Conservation (phyloP, 1,139 yeast species). For the Candida albicans region DNA sequence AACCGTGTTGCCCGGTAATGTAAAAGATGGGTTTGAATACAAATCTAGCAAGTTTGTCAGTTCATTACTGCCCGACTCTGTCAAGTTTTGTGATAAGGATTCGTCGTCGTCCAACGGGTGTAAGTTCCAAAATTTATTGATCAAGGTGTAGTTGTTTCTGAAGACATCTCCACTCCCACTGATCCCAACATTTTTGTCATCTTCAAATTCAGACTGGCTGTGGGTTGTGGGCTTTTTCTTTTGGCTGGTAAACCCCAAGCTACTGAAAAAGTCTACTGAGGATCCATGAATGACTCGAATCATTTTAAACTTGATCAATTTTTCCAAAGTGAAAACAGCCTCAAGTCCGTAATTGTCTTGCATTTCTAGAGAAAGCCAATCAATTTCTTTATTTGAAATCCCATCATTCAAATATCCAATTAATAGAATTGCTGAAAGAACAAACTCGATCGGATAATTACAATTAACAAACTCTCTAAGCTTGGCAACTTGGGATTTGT, state of each 20-base stretch:
- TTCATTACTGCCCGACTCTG: constrained; percentile 7
- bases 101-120: constrained; percentile 36
- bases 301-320: constrained; percentile 26
- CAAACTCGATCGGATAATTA: constrained; percentile 34
- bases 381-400: constrained; percentile 58
- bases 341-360: constrained; percentile 61
- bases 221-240: constrained; percentile 5
- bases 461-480: constrained; percentile 49
- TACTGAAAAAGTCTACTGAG: constrained; percentile 29
- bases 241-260: constrained; percentile 20
- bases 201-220: constrained; percentile 9
- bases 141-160: constrained; percentile 37
- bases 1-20: constrained; percentile 53
- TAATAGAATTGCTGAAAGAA: constrained; percentile 52
- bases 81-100: constrained; percentile 9
- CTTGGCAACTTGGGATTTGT: constrained; percentile 49
- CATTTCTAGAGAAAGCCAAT: constrained; percentile 47
- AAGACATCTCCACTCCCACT: constrained; percentile 35
- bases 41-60: constrained; percentile 21
- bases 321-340: constrained; percentile 33
- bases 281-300: constrained; percentile 25
- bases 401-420: constrained; percentile 67
- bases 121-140: constrained; percentile 47
- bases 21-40: constrained; percentile 49
- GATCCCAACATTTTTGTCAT: constrained; percentile 25